phyloP scores from a whole-genome alignment of 140 eudicot genomes.

The Ambrosia hybrid region DNA sequence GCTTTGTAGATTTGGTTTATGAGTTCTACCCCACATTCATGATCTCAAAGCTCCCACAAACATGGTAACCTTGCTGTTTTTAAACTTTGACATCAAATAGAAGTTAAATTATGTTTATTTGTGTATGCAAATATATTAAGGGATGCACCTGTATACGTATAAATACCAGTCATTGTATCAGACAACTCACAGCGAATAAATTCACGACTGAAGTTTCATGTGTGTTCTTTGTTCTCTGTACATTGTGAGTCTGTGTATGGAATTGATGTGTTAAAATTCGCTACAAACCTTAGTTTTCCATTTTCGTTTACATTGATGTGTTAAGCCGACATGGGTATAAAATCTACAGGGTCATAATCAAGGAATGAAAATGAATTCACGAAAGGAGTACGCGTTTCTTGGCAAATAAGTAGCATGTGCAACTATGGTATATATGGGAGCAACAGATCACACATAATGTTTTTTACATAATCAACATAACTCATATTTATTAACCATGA shows the following conservation, averaged over 20 bases:
- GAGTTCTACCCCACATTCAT: slow-evolving; percentile 58
- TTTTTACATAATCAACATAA: neutral
- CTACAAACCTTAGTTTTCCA: too few species aligned
- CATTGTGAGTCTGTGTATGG: too few species aligned
- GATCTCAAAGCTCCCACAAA: slow-evolving; percentile 79
- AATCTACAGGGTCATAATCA: neutral
- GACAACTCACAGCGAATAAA: too few species aligned
- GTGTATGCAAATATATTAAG: too few species aligned
- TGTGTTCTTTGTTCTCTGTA: too few species aligned
- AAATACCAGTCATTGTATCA: too few species aligned
- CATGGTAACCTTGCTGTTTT: slow-evolving; percentile 44
- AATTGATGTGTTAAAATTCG: too few species aligned
- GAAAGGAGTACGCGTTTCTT: neutral
- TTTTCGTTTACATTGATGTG: too few species aligned
- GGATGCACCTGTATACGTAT: too few species aligned
- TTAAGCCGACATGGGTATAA: neutral
- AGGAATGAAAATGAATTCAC: neutral
- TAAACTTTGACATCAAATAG: too few species aligned
- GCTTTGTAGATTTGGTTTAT: slow-evolving; percentile 51
- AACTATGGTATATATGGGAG: neutral
- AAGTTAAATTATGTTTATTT: too few species aligned
- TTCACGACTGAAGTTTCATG: too few species aligned
- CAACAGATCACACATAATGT: neutral
- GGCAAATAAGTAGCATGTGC: neutral
- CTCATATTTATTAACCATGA: neutral